phyloP scores from a whole-genome alignment of 768 basidiomycete genomes.

The Suillus fuscotomentosus region DNA sequence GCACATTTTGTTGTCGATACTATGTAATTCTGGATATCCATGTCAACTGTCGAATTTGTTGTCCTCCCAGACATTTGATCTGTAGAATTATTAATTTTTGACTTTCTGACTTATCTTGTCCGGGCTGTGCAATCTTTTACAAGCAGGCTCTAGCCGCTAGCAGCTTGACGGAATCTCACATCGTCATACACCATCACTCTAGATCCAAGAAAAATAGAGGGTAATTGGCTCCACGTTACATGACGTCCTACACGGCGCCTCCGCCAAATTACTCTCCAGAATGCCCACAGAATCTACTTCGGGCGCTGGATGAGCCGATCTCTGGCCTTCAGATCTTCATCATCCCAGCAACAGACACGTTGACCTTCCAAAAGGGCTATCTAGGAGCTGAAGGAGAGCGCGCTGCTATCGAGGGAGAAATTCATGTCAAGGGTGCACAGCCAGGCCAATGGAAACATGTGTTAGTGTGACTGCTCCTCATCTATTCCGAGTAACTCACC shows the following conservation, averaged over 20 bases:
- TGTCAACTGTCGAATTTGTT: background rate
- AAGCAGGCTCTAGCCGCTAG: background rate
- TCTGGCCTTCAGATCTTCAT: constrained; percentile 66
- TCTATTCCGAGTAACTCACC: constrained; percentile 13
- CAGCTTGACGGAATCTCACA: background rate
- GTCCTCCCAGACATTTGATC: background rate
- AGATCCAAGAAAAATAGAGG: background rate
- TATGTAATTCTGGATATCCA: background rate
- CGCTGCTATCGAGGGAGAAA: constrained; percentile 83
- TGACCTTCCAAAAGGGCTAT: constrained; percentile 84
- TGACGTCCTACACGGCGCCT: constrained; percentile 43
- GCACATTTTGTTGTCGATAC: constrained; percentile 4
- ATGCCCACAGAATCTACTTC: constrained; percentile 27
- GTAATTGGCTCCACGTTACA: constrained; percentile 7
- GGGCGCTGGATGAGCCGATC: constrained; percentile 12
- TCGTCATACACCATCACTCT: background rate
- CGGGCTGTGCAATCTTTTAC: too few species aligned
- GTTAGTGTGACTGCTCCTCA: constrained; percentile 46
- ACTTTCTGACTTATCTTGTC: background rate
- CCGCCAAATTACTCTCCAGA: constrained; percentile 64
- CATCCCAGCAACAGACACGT: constrained; percentile 62
- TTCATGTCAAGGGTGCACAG: constrained; percentile 76
- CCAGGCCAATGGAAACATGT: constrained; percentile 61
- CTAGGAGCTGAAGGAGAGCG: constrained; percentile 81
- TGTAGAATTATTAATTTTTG: background rate